Percentiles rank a stretch among this genome's conserved stretches.
Conservation (phyloP, 257 asterid genomes). For the Solanum pinnatisectum region DNA sequence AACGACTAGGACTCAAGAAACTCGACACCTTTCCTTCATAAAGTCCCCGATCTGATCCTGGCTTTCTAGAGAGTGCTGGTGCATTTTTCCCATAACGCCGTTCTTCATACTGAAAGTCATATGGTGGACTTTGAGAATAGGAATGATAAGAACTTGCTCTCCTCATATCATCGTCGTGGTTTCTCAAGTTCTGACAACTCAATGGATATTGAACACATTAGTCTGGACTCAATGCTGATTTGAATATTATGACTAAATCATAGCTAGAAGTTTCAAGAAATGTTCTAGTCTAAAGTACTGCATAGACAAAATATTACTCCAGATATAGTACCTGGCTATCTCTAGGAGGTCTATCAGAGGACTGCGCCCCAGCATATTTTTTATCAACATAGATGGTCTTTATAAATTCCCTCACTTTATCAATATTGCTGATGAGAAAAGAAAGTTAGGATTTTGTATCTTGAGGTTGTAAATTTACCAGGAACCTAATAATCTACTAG, state of each 20-base stretch:
- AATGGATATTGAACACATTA: constrained; percentile 15
- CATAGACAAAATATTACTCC: constrained; percentile 4
- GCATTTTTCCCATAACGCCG: constrained; percentile 73
- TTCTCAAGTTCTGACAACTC: constrained; percentile 50
- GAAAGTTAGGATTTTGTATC: not conserved
- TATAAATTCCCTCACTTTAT: constrained; percentile 72
- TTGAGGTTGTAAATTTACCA: not conserved
- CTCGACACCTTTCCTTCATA: constrained; percentile 73
- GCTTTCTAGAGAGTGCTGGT: constrained; percentile 60
- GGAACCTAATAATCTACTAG: not conserved
- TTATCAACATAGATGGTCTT: constrained; percentile 57
- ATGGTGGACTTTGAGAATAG: constrained; percentile 95
- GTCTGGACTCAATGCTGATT: constrained; percentile 7
- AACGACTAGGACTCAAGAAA: constrained; percentile 65
- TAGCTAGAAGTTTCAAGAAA: constrained; percentile 6
- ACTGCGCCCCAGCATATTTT: no score
- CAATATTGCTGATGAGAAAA: constrained; percentile 56
- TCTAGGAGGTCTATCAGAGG: constrained; percentile 73
- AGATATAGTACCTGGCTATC: constrained; percentile 59
- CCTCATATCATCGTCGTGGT: constrained; percentile 65
- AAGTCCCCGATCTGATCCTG: constrained; percentile 87
- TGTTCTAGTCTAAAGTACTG: not conserved
- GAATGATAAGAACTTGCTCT: constrained; percentile 98
- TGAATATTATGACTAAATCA: not conserved
- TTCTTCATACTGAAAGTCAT: constrained; percentile 97